Base-by-base conservation (phyloP, 164 flowering plant genomes). In the Vitis amurensis region DNA sequence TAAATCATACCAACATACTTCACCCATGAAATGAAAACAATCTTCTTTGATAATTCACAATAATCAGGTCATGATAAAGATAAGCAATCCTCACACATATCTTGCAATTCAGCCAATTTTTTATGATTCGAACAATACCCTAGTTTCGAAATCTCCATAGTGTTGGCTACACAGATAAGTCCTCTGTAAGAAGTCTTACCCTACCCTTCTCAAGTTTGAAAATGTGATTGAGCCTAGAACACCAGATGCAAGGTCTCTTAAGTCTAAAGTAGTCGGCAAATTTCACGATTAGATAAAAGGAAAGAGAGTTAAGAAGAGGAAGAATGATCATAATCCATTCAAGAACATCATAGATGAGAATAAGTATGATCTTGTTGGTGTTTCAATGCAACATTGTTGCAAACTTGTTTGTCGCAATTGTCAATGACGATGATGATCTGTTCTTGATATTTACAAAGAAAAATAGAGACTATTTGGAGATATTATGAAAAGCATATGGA, bases 31-130 rank as follows among this genome's bases (percentile, higher is more conserved):
- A 81, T 76, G 29, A 81, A 75, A 48, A 79, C 73, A 11, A 84
- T 73, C 56, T 66, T 76, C 44, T 64, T 68, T 6, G 77, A 61
- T 5, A 30, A 56, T 13, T 79, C 78, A 11, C 19, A 29, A 29
- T 64, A 74, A 31, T 70, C 67, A 2, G 75, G 72, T 37, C 69
- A 63, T 19, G 63, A 60, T 3, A 88, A 85, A 73, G 93, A 78
- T 63, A 79, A 88, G 90, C 97, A 91, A 77, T 88, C 93, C 80
- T 84, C 92, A 55, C 98, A 92, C 90, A 91, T 73, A 64, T 80
- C 80, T 23, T 72, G 69, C 11, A 84, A 81, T 73, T 83, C 90
- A 1, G 76, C 89, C 65, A 95, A 72, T 61, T 79, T 85, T 27
- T 75, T 75, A 71, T 95, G 98, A 68, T 75, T 84, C 0, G 78